These are phyloP conservation scores for Lycium barbarum DNA, from an alignment of 257 asterid species.

Conservation along the genomic window DNA sequence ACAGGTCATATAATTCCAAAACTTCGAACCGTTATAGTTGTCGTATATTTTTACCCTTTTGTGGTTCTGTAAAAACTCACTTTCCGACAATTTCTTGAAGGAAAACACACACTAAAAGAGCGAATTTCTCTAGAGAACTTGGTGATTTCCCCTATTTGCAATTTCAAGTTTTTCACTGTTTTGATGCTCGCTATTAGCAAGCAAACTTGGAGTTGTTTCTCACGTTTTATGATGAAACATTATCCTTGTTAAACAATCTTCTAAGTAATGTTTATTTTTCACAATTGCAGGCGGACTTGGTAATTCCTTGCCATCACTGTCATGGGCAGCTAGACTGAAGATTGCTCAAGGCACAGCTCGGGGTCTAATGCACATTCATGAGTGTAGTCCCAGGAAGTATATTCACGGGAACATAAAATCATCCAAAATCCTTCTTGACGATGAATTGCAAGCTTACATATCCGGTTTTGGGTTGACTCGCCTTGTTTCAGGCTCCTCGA, in stretches of 20 bases:
- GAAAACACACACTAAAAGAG: neutral
- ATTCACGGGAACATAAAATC: slow-evolving; percentile 83
- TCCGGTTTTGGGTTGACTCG: slow-evolving; percentile 88
- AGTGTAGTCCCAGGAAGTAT: slow-evolving; percentile 74
- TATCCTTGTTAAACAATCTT: neutral
- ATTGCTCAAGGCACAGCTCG: slow-evolving; percentile 76
- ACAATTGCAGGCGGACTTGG: slow-evolving; percentile 67
- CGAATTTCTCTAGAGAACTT: neutral
- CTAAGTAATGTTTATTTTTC: slow-evolving; percentile 20
- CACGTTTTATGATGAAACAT: neutral
- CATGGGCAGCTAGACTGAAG: slow-evolving; percentile 74
- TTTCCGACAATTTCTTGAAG: no score
- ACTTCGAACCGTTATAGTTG: neutral
- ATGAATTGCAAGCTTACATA: slow-evolving; percentile 73
- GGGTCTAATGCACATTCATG: slow-evolving; percentile 80
- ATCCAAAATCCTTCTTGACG: slow-evolving; percentile 84
- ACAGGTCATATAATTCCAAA: neutral
- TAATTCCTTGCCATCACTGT: slow-evolving; percentile 56
- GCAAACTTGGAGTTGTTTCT: neutral
- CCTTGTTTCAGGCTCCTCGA: slow-evolving; percentile 54
- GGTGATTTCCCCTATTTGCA: neutral
- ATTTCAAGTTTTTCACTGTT: neutral
- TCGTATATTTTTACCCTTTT: neutral
- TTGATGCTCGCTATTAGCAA: no score
- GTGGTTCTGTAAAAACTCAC: neutral